Evolutionary conservation across 306 rosid species (phyloP), one percentile per base, ranked within the genome.

Genomic region (Fragaria iinumae): DNA sequence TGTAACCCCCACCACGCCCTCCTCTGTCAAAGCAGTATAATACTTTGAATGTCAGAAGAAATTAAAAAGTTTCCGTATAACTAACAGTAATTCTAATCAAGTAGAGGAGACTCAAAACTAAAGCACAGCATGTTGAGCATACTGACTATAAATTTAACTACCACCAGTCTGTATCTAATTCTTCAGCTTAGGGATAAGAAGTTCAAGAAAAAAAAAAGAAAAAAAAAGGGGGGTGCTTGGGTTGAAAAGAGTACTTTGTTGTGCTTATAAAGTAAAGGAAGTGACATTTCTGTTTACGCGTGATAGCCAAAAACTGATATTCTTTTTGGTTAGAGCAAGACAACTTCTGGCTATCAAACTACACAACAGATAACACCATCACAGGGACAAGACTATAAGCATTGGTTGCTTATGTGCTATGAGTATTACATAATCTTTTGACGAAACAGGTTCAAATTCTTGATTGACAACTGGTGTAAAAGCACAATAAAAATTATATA

Each of bases 1-100:
- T 95, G 90, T 95, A 95, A 70, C 99, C 99, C 67, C 99, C 99
- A 67, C 87, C 99, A 69, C 99, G 96, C 44, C 99, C 99, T 83
- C 99, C 97, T 79, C 99, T 95, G 92, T 73, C 68, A 67, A 71
- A 73, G 38, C 62, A 83, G 21, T 23, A 23, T 39, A 67, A 57
- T 48, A 50, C 73, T 25, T 69, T 76, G 44, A 71, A 59, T 47
- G 62, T 73, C 56, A 68, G 16, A 4, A 39, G 32, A 25, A 21
- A 72, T 65, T 17, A 63, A 25, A 18, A 69, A 27, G 41, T 27
- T 53, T 23, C 57, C 23, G 5, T 6, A 75, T 43, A 66, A 38
- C 73, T 16, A 39, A 43, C 64, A 76, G 18, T 38, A n/a, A 12
- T 34, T 52, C 34, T 50, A 5, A 50, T 34, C 18, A 21, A 6